Conservation (phyloP, 139 green algal genomes). For the Closterium sp. region DNA sequence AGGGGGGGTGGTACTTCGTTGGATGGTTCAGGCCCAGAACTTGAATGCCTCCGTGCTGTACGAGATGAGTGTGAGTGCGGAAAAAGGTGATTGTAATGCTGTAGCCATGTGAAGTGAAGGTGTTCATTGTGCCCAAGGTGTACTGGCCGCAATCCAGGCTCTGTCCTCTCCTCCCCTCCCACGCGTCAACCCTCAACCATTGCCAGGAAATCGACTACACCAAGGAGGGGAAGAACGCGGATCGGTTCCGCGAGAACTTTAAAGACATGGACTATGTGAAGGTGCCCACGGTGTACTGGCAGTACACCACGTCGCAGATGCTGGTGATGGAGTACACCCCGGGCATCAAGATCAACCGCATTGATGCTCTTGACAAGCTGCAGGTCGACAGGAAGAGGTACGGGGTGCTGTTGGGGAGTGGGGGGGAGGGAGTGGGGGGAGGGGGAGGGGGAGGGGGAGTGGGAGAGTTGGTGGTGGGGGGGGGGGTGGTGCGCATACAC, state of each 20-base stretch:
- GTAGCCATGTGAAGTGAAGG: too few species aligned
- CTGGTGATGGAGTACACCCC: conserved; percentile 94
- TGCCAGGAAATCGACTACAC: conserved; percentile 52
- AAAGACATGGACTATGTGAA: conserved; percentile 81
- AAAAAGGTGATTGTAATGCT: not conserved
- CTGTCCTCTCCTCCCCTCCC: too few species aligned
- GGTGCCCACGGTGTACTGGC: conserved; percentile 86
- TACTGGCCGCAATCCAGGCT: too few species aligned
- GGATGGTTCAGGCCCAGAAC: too few species aligned
- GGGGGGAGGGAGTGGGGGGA: not conserved
- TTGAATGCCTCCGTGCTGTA: conserved; percentile 68
- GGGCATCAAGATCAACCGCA: conserved; percentile 92
- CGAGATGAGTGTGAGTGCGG: not conserved
- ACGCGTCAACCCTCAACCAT: too few species aligned
- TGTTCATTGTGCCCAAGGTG: too few species aligned
- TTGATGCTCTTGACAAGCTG: conserved; percentile 70
- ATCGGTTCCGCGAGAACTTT: conserved; percentile 86
- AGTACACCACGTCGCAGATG: conserved; percentile 66
- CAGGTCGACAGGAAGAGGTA: conserved; percentile 79
- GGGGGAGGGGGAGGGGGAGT: not conserved
- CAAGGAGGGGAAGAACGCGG: conserved; percentile 84
- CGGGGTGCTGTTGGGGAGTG: not conserved
- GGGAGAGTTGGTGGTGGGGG: not conserved
- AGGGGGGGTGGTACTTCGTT: too few species aligned
- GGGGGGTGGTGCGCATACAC: conserved; percentile 87